These are phyloP conservation scores for Dalechampia spathulata DNA, from an alignment of 441 rosid species.

Conservation along the genomic window DNA sequence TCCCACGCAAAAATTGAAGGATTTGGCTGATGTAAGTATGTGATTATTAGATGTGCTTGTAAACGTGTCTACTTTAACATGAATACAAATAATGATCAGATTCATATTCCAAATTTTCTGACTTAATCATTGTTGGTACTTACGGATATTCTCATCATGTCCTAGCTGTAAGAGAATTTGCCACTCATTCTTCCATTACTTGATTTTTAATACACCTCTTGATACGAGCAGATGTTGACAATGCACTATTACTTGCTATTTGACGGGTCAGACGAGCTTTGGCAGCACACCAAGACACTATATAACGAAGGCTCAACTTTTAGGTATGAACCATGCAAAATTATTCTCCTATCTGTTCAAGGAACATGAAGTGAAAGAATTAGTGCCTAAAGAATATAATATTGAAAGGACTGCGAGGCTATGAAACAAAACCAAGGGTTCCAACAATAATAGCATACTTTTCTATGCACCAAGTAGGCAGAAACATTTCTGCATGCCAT, in stretches of 20 bases:
- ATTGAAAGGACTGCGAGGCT: too few relatives aligned
- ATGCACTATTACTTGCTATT: slow-evolving; percentile 94
- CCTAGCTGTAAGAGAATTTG: too few relatives aligned
- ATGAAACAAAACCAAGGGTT: neutral
- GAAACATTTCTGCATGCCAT: neutral
- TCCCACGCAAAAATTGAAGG: slow-evolving; percentile 82
- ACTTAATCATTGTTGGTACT: neutral
- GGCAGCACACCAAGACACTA: slow-evolving; percentile 64
- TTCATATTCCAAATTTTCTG: neutral
- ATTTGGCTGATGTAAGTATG: slow-evolving; percentile 83
- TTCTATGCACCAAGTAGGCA: neutral
- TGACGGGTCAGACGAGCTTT: slow-evolving; percentile 70
- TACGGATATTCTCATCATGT: neutral
- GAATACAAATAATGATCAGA: neutral
- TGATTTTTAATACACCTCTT: slow-evolving; percentile 16
- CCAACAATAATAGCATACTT: neutral
- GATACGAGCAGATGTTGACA: slow-evolving; percentile 63
- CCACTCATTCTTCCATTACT: neutral
- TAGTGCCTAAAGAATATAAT: neutral
- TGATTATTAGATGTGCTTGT: neutral
- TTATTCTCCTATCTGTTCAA: neutral
- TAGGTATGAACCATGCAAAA: slow-evolving; percentile 35
- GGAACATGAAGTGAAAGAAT: neutral
- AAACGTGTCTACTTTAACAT: too few relatives aligned
- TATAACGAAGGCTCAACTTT: slow-evolving; percentile 63